Evolutionary conservation across 352 stramenopile species (phyloP).

Genomic region (Blastocystis sp.): DNA sequence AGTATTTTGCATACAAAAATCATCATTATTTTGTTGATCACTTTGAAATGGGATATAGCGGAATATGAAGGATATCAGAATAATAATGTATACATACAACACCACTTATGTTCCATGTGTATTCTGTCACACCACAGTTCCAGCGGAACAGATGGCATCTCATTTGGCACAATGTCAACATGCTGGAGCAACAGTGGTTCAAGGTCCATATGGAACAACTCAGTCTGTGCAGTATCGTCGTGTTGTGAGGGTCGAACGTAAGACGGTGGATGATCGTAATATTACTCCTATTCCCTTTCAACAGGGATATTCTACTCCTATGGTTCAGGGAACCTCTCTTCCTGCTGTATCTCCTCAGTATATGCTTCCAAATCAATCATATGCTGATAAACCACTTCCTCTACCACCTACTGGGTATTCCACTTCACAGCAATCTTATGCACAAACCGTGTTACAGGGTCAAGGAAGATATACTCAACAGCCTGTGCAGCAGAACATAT

Average conservation of each 20-base stretch:
- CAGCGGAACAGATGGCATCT: not conserved
- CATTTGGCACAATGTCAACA: constrained; percentile 42
- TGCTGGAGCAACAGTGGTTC: not conserved
- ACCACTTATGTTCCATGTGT: constrained; percentile 43
- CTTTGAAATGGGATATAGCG: not conserved
- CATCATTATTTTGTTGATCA: not conserved
- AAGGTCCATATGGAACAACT: constrained; percentile 22
- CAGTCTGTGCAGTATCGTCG: constrained; percentile 63
- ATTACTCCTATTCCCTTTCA: not conserved
- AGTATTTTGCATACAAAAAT: not conserved
- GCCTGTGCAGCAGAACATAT: not conserved
- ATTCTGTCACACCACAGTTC: constrained; percentile 55
- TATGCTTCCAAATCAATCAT: not conserved
- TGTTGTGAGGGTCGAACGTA: constrained; percentile 42
- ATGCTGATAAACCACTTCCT: constrained; percentile 26
- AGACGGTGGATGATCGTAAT: constrained; percentile 23
- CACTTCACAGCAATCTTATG: not conserved
- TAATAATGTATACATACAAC: constrained; percentile 34
- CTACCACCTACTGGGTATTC: not conserved
- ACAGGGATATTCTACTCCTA: not conserved
- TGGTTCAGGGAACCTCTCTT: not conserved
- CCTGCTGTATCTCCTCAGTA: not conserved
- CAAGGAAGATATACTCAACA: not conserved
- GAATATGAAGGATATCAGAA: not conserved
- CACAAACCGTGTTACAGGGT: no score